Conservation (phyloP, 78 protist species). For the Dictyostelium firmibasis region DNA sequence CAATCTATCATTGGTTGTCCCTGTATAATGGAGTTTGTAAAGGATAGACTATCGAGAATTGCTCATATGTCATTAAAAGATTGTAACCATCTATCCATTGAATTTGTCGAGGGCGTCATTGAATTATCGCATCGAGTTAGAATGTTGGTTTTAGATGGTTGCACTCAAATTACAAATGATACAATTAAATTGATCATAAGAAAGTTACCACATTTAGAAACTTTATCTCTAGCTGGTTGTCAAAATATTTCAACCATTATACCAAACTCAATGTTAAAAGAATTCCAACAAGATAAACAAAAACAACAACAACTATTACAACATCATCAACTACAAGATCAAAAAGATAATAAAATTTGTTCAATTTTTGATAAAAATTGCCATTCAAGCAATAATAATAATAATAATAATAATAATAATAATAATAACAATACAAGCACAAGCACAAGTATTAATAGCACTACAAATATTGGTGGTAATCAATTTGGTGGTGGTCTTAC, state of each 20-base stretch:
- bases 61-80: constrained; percentile 71
- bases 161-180: constrained; percentile 51
- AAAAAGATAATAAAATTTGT: constrained; percentile 10
- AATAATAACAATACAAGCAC: background rate
- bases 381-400: background rate
- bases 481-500: background rate
- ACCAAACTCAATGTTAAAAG: constrained; percentile 23
- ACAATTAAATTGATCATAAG: constrained; percentile 42
- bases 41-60: constrained; percentile 43
- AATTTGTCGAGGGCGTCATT: constrained; percentile 59
- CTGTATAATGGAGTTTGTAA: constrained; percentile 44
- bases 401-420: background rate
- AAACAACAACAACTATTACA: background rate
- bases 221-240: constrained; percentile 35
- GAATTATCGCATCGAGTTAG: constrained; percentile 52
- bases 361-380: background rate
- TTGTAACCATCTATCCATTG: constrained; percentile 50
- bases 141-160: constrained; percentile 71
- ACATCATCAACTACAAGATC: background rate
- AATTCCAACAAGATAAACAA: background rate
- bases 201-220: constrained; percentile 48
- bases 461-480: background rate
- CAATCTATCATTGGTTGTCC: constrained; percentile 74
- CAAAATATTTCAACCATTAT: constrained; percentile 42
- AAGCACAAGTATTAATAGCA: background rate